phyloP scores from a whole-genome alignment of 2,329 filamentous ascomycete genomes.

The Aspergillus pseudoglaucus region DNA sequence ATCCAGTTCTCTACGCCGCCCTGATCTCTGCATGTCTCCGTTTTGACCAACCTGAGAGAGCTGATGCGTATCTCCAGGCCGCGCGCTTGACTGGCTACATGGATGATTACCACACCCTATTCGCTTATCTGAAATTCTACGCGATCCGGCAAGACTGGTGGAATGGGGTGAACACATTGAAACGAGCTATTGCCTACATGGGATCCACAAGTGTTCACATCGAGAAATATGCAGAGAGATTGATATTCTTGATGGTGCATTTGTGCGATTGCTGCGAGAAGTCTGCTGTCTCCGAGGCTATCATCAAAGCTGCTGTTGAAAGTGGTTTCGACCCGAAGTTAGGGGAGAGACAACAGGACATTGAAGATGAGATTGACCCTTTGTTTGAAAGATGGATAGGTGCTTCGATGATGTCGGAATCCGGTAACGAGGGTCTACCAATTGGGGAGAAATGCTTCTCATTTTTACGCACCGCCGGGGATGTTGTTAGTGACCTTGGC shows the following conservation, averaged over 20 bases:
- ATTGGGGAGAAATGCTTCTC: constrained; percentile 27
- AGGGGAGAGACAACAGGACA: constrained; percentile 22
- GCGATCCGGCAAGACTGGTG: constrained; percentile 30
- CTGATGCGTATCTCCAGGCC: constrained; percentile 35
- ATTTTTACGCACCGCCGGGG: constrained; percentile 26
- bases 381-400: constrained; percentile 22
- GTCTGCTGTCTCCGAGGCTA: constrained; percentile 21
- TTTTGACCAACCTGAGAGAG: constrained; percentile 36
- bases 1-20: constrained; percentile 28
- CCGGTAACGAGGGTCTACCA: constrained; percentile 12
- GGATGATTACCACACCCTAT: constrained; percentile 32
- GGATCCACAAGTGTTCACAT: constrained; percentile 27
- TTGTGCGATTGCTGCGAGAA: constrained; percentile 31
- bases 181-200: constrained; percentile 30
- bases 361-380: constrained; percentile 17
- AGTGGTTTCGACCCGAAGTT: constrained; percentile 28
- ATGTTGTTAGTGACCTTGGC: constrained; percentile 19
- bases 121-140: constrained; percentile 34
- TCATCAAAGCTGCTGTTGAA: constrained; percentile 31
- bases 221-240: constrained; percentile 21
- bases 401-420: constrained; percentile 15
- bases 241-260: constrained; percentile 34
- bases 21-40: constrained; percentile 33
- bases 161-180: constrained; percentile 26
- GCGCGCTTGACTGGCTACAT: constrained; percentile 30